phyloP scores from a whole-genome alignment of 2,329 filamentous ascomycete species.

The Diaporthe capsici region DNA sequence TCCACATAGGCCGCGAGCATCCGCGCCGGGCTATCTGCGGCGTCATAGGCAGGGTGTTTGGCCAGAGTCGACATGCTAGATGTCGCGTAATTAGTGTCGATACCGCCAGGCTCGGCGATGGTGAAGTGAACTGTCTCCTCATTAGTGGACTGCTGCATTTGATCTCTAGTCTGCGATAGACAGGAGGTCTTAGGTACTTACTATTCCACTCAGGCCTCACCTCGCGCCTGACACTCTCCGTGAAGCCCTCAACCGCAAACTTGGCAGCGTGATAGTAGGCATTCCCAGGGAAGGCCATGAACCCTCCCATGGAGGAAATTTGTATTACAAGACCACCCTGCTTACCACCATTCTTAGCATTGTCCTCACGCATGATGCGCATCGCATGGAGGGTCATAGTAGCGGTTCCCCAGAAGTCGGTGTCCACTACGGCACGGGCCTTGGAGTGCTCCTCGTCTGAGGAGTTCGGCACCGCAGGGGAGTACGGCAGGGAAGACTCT shows the following conservation, averaged over 20 bases:
- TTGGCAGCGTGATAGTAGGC: conserved; percentile 59
- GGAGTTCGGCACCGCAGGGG: conserved; percentile 7
- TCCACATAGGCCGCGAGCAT: conserved; percentile 49
- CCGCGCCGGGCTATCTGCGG: conserved; percentile 51
- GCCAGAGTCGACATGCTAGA: conserved; percentile 51
- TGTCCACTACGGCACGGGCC: conserved; percentile 48
- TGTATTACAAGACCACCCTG: conserved; percentile 68
- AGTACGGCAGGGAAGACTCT: conserved; percentile 40
- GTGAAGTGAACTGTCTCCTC: conserved; percentile 53
- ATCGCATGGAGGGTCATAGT: conserved; percentile 48
- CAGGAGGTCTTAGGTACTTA: conserved; percentile 45
- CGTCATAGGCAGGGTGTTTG: conserved; percentile 56
- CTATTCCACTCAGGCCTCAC: conserved; percentile 59
- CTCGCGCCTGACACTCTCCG: conserved; percentile 61
- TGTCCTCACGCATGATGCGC: conserved; percentile 49
- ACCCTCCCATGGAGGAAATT: conserved; percentile 67
- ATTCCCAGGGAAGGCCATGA: conserved; percentile 51
- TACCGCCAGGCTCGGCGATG: conserved; percentile 58
- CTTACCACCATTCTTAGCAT: conserved; percentile 44
- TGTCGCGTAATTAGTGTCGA: conserved; percentile 54
- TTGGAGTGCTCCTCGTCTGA: conserved; percentile 42
- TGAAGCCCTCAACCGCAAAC: conserved; percentile 63
- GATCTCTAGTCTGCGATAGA: conserved; percentile 29
- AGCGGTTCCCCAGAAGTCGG: conserved; percentile 49
- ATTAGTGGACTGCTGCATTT: neutral